phyloP scores from a whole-genome alignment of 2,329 filamentous ascomycete genomes.

The Aureobasidium pullulans region DNA sequence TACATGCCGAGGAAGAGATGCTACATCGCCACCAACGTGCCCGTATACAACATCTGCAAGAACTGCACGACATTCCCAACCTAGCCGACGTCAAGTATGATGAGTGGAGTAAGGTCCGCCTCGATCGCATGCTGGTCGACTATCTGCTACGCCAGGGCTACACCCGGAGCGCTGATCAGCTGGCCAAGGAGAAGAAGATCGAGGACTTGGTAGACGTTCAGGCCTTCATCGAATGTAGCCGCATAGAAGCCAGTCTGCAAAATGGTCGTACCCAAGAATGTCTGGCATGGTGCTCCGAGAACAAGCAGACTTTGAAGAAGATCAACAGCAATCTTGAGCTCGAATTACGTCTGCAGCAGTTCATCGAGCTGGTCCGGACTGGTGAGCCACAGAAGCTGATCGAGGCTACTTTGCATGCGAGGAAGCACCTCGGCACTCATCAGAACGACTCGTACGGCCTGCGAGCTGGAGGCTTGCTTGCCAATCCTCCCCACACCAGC shows the following conservation, averaged over 20 bases:
- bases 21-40: constrained; percentile 70
- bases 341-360: constrained; percentile 87
- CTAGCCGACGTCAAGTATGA: constrained; percentile 93
- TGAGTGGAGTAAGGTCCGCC: constrained; percentile 70
- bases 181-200: constrained; percentile 70
- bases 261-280: constrained; percentile 68
- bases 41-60: constrained; percentile 71
- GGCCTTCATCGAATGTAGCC: constrained; percentile 75
- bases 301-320: constrained; percentile 86
- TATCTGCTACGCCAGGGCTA: constrained; percentile 84
- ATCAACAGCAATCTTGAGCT: constrained; percentile 85
- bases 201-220: constrained; percentile 79
- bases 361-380: constrained; percentile 78
- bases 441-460: constrained; percentile 61
- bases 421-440: constrained; percentile 69
- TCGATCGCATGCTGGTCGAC: constrained; percentile 85
- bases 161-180: constrained; percentile 62
- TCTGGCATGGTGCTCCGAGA: constrained; percentile 84
- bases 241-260: constrained; percentile 65
- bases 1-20: constrained; percentile 71
- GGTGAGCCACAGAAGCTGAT: constrained; percentile 56
- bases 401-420: constrained; percentile 75
- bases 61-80: constrained; percentile 70
- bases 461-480: constrained; percentile 71
- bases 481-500: constrained; percentile 56